Evolutionary conservation across 148 eudicot species (phyloP), one percentile per base, ranked within the genome.

Genomic region (Cornus florida): DNA sequence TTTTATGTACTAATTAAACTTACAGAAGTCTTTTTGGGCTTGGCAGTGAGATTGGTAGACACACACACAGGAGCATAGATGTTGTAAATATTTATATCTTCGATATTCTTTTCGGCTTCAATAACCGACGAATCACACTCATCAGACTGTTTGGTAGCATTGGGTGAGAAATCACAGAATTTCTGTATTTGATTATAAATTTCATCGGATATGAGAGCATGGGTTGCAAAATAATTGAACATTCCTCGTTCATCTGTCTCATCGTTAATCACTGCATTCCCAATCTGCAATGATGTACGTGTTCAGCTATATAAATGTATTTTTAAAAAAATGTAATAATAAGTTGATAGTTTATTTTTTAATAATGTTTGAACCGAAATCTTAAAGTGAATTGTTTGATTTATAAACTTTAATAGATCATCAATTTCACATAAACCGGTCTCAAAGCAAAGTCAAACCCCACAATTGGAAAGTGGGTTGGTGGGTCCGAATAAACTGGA

Each of bases 231-330:
- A 75, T 84, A 92, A 43, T 92, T 93, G 32, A 83, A 89, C 93
- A 90, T 90, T 28, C 93, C 97, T 73, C 20, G 79, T 5, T 8
- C 10, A 72, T 94, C 94, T 0, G 94, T 89, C 79, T 86, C 90
- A 32, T 89, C 92, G 50, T 94, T 78, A 43, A 94, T 92, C 70
- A 88, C 89, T 22, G 94, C 97, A 80, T 94, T 94, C 50, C 98
- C 98, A 69, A 94, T 94, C 98, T 94, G 86, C 86, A 87, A 62
- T 71, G 10, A 4, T 53, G 59, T 11, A 12, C 19, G 12, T 1
- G 8, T 43, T 9, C 48, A 43, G 6, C 48, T 43, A 43, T 43
- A 43, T 43, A 43, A 43, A 43, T 43, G 48, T 43, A 43, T 43
- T 43, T 43, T 43, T 7, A 2, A 43, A 43, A 43, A 2, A 0